Evolutionary conservation across 192 early-diverging fungal genomes (phyloP).

Genomic region (Chytriomyces sp.): DNA sequence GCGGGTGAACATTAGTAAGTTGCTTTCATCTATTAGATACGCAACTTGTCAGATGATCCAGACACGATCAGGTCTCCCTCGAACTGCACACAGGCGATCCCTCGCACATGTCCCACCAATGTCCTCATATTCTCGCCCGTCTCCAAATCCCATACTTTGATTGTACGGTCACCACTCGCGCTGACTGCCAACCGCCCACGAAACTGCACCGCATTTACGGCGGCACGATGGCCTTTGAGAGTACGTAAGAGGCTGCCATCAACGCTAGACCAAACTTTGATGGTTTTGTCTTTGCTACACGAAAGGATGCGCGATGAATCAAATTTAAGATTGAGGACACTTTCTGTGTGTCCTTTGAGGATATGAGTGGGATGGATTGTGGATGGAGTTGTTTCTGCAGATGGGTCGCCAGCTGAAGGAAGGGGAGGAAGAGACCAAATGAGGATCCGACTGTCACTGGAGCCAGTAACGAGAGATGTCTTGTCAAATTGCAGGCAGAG

Average conservation of each 20-base stretch:
- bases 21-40: too few species aligned
- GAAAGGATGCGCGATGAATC: constrained; percentile 39
- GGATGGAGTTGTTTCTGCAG: not conserved
- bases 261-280: constrained; percentile 73
- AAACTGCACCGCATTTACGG: constrained; percentile 80
- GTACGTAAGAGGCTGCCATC: constrained; percentile 58
- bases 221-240: constrained; percentile 68
- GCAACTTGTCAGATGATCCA: constrained; percentile 67
- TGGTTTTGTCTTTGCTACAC: constrained; percentile 59
- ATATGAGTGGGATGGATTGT: constrained; percentile 27
- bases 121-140: constrained; percentile 67
- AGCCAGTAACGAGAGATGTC: constrained; percentile 70
- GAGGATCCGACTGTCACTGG: constrained; percentile 78
- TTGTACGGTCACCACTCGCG: constrained; percentile 69
- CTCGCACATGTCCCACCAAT: constrained; percentile 75
- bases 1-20: too few species aligned
- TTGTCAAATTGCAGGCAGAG: constrained; percentile 84
- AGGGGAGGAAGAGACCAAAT: constrained; percentile 74
- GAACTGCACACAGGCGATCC: constrained; percentile 88
- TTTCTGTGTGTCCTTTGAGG: constrained; percentile 44
- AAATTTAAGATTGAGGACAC: constrained; percentile 54
- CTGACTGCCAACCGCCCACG: constrained; percentile 33
- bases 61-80: constrained; percentile 82
- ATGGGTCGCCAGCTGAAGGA: not conserved
- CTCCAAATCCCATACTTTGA: constrained; percentile 80